Evolutionary conservation across 192 early-diverging fungal species (phyloP), one percentile per base, ranked within the genome.

Genomic region (Umbelopsis vinacea): DNA sequence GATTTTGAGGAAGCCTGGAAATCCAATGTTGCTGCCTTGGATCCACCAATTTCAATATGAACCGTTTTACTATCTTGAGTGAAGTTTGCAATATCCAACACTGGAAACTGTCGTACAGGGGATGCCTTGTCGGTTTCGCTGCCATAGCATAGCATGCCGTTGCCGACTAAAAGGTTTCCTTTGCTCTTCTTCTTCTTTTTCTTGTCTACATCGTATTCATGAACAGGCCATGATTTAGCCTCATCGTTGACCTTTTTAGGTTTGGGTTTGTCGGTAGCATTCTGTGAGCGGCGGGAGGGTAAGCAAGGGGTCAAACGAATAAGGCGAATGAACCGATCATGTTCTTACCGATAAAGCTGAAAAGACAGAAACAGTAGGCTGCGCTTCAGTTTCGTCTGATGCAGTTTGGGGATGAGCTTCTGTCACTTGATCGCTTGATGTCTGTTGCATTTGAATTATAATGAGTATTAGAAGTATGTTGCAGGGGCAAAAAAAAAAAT

Each of bases 131-230:
- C 81, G 66, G 90, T 82, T 55, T 91, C 86, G 73, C 85, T 89
- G 50, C 84, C 89, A 68, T 89, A 87, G 24, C 83, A 82, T 14
- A 93, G 72, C 52, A 80, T 83, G 8, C 77, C 71, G 71, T 91
- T 88, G 57, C 90, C 88, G 26, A 92, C 80, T 22, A 85, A 83
- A 47, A 93, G 74, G 24, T 82, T 87, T 37, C 91, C 88, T 71
- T 88, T 88, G 57, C 82, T 83, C 67, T 86, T 87, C 70, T 89
- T 89, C 73, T 92, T 92, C 74, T 93, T 93, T 71, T 89, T 89
- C 73, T 92, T 92, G 71, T 85, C 89, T 37, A 85, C 72, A 69
- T 77, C 76, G 35, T 73, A 77, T 81, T 89, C 87, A 75, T 85
- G 71, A 6, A 87, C 83, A 38, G 81, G 78, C 88, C 88, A 87